These are phyloP conservation scores for Rhizopus microsporus DNA, from an alignment of 371 early-diverging fungal genomes.

Conservation along the genomic window DNA sequence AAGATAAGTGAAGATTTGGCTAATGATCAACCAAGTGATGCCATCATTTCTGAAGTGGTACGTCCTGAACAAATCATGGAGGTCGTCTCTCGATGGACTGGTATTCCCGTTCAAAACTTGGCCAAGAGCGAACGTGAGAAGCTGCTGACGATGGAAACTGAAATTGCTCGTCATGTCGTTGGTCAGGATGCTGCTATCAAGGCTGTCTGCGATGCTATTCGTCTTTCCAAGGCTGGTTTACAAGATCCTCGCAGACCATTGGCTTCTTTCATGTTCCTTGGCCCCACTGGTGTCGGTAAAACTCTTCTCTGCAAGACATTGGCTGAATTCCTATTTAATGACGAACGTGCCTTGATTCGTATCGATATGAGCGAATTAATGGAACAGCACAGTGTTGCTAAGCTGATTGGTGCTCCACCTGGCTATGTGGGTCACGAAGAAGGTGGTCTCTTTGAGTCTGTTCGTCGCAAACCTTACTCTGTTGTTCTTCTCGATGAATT, in stretches of 20 bases:
- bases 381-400: slow-evolving; percentile 79
- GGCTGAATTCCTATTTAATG: slow-evolving; percentile 86
- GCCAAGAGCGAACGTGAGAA: slow-evolving; percentile 81
- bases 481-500: slow-evolving; percentile 92
- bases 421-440: slow-evolving; percentile 88
- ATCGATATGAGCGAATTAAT: slow-evolving; percentile 95
- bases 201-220: slow-evolving; percentile 74
- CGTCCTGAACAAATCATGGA: slow-evolving; percentile 85
- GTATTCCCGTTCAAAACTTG: slow-evolving; percentile 83
- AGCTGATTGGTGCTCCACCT: slow-evolving; percentile 91
- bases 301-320: slow-evolving; percentile 85
- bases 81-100: slow-evolving; percentile 88
- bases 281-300: slow-evolving; percentile 92
- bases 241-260: slow-evolving; percentile 80
- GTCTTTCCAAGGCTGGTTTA: slow-evolving; percentile 81
- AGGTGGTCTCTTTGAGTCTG: slow-evolving; percentile 89
- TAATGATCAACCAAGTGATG: slow-evolving; percentile 38
- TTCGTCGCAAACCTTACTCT: slow-evolving; percentile 87
- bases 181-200: slow-evolving; percentile 87
- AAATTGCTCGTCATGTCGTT: slow-evolving; percentile 71
- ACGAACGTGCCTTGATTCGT: slow-evolving; percentile 81
- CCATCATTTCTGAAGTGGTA: slow-evolving; percentile 79
- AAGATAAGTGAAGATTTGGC: slow-evolving; percentile 60
- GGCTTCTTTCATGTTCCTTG: slow-evolving; percentile 92
- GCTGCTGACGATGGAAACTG: slow-evolving; percentile 78